Conservation (phyloP, 306 rosid genomes). For the Neltuma alba region DNA sequence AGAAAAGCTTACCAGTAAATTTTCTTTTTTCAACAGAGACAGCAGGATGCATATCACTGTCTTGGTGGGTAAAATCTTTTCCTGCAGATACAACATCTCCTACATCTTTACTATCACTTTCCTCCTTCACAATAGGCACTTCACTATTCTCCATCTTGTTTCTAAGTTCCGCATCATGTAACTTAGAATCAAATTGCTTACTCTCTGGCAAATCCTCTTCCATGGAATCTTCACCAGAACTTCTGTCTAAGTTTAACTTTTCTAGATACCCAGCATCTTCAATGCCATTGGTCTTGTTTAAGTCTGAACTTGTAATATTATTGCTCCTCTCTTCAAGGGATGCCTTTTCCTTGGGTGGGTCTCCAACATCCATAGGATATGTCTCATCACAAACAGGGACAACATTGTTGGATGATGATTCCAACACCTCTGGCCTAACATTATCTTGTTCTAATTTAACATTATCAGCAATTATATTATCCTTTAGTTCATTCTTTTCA, state of each 20-base stretch:
- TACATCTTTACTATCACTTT: slow-evolving; percentile 44
- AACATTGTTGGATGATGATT: slow-evolving; percentile 82
- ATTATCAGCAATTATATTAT: slow-evolving; percentile 96
- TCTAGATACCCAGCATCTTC: slow-evolving; percentile 82
- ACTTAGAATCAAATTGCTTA: slow-evolving; percentile 78
- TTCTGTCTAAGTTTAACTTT: slow-evolving; percentile 90
- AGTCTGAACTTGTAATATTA: slow-evolving; percentile 51
- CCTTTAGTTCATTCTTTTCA: slow-evolving; percentile 99
- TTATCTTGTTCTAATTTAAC: slow-evolving; percentile 96
- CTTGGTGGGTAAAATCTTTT: slow-evolving; percentile 53
- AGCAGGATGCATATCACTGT: slow-evolving; percentile 51
- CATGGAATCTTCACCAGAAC: slow-evolving; percentile 99
- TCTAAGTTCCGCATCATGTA: slow-evolving; percentile 59
- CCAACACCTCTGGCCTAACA: slow-evolving; percentile 96
- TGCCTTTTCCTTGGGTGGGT: slow-evolving; percentile 47
- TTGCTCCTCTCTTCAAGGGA: slow-evolving; percentile 48
- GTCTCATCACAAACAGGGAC: slow-evolving; percentile 78
- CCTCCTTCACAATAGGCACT: slow-evolving; percentile 56
- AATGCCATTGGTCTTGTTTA: slow-evolving; percentile 48
- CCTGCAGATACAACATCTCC: slow-evolving; percentile 59
- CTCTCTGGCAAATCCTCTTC: slow-evolving; percentile 90
- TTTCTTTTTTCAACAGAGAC: slow-evolving; percentile 76
- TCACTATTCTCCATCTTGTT: slow-evolving; percentile 54
- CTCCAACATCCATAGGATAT: slow-evolving; percentile 68
- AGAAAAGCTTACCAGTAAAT: slow-evolving; percentile 66